Evolutionary conservation across 2,329 filamentous ascomycete species (phyloP).

Genomic region (Curvularia lunata): DNA sequence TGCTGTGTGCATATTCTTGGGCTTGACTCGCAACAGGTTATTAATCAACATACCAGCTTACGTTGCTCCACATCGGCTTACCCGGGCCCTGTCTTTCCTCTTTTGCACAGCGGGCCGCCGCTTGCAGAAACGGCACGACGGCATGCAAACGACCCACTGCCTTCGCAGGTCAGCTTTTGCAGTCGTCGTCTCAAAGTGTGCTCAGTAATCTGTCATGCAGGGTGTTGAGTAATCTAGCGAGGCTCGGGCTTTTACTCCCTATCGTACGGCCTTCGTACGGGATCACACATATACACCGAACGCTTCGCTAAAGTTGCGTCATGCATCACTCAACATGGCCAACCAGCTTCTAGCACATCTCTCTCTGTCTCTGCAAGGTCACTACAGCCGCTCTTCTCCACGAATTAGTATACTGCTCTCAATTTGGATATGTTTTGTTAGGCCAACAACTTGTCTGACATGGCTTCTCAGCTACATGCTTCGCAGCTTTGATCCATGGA

Average conservation of each 20-base stretch:
- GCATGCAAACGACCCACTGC: not conserved
- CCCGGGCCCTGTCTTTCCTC: not conserved
- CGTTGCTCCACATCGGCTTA: not conserved
- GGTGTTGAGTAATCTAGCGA: not conserved
- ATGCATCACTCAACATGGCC: not conserved
- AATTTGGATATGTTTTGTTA: not conserved
- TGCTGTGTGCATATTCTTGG: not conserved
- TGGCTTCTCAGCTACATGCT: not conserved
- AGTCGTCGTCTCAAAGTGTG: not conserved
- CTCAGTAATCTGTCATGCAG: not conserved
- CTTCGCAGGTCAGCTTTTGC: not conserved
- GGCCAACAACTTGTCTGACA: not conserved
- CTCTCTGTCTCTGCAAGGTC: not conserved
- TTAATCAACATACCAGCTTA: slow-evolving; percentile 9
- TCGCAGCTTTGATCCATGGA: not conserved
- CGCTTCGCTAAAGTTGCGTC: not conserved
- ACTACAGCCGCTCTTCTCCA: not conserved
- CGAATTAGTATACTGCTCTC: not conserved
- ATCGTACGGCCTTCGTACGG: not conserved
- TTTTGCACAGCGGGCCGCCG: not conserved
- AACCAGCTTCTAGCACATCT: not conserved
- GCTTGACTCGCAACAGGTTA: not conserved
- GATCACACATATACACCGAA: not conserved
- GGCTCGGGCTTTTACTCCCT: not conserved
- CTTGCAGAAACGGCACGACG: slow-evolving; percentile 2